Conservation (phyloP, 2,329 filamentous ascomycete species). For the Arthrinium puccinioides region DNA sequence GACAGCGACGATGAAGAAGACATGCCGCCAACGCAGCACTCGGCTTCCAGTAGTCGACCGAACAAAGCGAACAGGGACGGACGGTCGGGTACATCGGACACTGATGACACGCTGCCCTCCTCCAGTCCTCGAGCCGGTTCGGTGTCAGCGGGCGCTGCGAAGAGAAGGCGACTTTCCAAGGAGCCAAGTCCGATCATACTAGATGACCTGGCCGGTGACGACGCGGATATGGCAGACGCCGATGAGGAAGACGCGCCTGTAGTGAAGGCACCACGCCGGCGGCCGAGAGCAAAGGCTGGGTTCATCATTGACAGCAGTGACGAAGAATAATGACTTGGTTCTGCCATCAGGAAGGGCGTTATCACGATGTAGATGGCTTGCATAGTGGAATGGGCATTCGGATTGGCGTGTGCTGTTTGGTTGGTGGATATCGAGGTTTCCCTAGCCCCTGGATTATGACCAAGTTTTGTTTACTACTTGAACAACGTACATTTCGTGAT, state of each 20-base stretch:
- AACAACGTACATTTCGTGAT: too few species aligned
- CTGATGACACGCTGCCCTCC: constrained; percentile 30
- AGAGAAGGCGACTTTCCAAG: constrained; percentile 20
- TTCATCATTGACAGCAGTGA: constrained; percentile 56
- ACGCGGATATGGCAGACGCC: constrained; percentile 19
- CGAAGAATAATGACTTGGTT: constrained; percentile 32
- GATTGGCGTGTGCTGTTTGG: too few species aligned
- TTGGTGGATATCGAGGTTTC: too few species aligned
- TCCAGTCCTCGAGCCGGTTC: constrained; percentile 26
- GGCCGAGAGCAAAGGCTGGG: constrained; percentile 40
- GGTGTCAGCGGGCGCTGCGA: constrained; percentile 9
- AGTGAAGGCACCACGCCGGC: constrained; percentile 26
- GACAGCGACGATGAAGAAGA: constrained; percentile 17
- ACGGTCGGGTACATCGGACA: constrained; percentile 17
- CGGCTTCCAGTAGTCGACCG: constrained; percentile 9
- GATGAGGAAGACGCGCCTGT: constrained; percentile 28
- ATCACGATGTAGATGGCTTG: background rate
- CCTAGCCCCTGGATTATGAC: too few species aligned
- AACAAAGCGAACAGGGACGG: constrained; percentile 20
- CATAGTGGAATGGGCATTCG: background rate
- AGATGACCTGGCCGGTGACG: constrained; percentile 11
- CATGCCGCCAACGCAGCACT: constrained; percentile 13
- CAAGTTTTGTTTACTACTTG: too few species aligned
- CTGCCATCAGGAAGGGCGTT: background rate
- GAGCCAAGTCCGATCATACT: constrained; percentile 9